phyloP scores from a whole-genome alignment of 2,329 filamentous ascomycete genomes.

The Aspergillaceae sp. region DNA sequence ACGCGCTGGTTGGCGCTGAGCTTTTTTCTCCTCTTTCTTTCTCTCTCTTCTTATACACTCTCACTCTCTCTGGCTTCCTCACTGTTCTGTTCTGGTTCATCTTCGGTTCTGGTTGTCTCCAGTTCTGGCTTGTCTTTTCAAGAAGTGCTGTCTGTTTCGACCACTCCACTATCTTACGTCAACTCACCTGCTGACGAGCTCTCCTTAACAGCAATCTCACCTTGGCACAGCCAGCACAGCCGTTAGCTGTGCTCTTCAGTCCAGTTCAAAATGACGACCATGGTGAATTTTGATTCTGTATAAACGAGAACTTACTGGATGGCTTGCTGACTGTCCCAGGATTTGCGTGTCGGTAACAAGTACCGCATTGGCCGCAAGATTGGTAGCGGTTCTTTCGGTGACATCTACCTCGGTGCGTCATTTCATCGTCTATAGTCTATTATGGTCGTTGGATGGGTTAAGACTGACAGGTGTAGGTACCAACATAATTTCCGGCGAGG shows the following conservation, averaged over 20 bases:
- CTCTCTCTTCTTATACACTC: neutral
- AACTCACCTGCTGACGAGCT: slow-evolving; percentile 6
- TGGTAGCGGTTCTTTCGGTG: slow-evolving; percentile 92
- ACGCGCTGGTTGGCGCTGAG: slow-evolving; percentile 11
- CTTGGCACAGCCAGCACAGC: slow-evolving; percentile 15
- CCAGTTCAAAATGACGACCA: slow-evolving; percentile 29
- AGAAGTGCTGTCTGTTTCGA: too few species aligned
- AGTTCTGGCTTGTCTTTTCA: too few species aligned
- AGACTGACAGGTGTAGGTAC: slow-evolving; percentile 53
- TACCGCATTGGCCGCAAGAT: slow-evolving; percentile 99
- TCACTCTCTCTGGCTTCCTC: neutral
- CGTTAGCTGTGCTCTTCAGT: slow-evolving; percentile 19
- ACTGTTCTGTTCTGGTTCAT: neutral
- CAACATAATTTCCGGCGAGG: slow-evolving; percentile 98
- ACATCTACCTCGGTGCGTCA: slow-evolving; percentile 76
- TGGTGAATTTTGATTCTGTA: slow-evolving; percentile 18
- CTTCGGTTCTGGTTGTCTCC: neutral
- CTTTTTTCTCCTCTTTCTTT: neutral
- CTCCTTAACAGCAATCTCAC: neutral
- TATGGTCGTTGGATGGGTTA: neutral
- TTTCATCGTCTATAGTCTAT: neutral
- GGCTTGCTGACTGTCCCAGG: slow-evolving; percentile 49
- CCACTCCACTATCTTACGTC: too few species aligned
- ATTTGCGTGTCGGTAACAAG: slow-evolving; percentile 98
- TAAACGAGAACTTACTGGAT: neutral